Conservation (phyloP, 345 rosid genomes). For the Citrus inodora region DNA sequence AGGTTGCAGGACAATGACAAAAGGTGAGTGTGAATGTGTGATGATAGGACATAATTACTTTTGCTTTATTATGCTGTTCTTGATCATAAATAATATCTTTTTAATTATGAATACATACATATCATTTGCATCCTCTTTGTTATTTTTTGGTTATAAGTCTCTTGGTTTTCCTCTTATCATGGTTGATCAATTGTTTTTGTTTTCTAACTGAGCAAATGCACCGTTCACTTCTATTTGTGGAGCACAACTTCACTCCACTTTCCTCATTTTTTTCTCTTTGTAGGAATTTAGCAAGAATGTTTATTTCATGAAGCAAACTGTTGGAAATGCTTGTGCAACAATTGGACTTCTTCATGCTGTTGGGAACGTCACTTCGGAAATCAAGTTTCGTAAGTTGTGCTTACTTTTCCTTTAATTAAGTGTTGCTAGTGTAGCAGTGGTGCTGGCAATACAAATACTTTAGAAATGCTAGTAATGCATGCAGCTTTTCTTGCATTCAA, state of each 20-base stretch:
- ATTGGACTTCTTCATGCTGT: conserved; percentile 92
- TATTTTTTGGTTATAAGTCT: neutral
- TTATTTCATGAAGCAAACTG: conserved; percentile 95
- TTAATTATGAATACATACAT: neutral
- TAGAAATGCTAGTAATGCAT: neutral
- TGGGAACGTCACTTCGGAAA: conserved; percentile 72
- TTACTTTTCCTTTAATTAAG: neutral
- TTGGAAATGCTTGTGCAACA: conserved; percentile 98
- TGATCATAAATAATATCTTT: neutral
- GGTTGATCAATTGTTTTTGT: neutral
- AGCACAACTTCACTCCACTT: neutral
- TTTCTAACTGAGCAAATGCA: neutral
- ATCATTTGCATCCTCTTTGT: neutral
- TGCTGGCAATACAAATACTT: neutral
- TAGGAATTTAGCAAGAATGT: conserved; percentile 64
- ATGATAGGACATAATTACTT: neutral
- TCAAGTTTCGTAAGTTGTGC: conserved; percentile 64
- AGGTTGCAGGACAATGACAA: conserved; percentile 47
- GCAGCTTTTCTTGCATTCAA: neutral
- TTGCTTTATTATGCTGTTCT: neutral
- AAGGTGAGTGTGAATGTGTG: conserved; percentile 35
- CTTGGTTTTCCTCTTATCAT: neutral
- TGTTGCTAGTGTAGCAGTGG: neutral
- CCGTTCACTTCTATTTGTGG: neutral
- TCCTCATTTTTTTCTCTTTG: neutral